phyloP scores from a whole-genome alignment of 2,329 filamentous ascomycete genomes.

The Fusarium sp. region DNA sequence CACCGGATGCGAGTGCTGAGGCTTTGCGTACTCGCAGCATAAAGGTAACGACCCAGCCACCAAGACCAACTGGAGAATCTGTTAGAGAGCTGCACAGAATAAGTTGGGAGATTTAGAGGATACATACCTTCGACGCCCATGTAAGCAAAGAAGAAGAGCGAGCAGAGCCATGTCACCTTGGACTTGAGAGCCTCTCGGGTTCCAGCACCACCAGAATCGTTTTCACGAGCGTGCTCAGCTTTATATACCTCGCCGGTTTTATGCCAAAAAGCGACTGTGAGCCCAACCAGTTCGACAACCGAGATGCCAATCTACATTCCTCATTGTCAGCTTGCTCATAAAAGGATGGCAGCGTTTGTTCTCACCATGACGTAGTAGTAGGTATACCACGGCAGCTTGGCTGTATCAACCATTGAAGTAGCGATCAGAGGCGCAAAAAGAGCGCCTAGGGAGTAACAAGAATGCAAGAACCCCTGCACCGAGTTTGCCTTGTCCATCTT shows the following conservation, averaged over 20 bases:
- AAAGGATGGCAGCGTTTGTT: constrained; percentile 6
- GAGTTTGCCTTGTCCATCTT: constrained; percentile 76
- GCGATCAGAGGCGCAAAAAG: constrained; percentile 72
- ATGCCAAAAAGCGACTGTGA: constrained; percentile 67
- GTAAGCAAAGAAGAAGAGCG: constrained; percentile 77
- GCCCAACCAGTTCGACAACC: constrained; percentile 64
- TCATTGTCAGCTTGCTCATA: background rate
- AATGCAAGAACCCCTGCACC: constrained; percentile 73
- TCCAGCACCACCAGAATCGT: constrained; percentile 35
- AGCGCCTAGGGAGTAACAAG: constrained; percentile 73
- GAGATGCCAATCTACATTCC: constrained; percentile 55
- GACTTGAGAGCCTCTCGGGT: constrained; percentile 54
- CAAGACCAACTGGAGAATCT: constrained; percentile 63
- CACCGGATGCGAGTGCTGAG: constrained; percentile 73
- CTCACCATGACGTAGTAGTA: constrained; percentile 79
- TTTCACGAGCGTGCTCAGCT: constrained; percentile 46
- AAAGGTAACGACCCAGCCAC: constrained; percentile 84
- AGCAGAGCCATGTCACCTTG: constrained; percentile 72
- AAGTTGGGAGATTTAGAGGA: fast-evolving
- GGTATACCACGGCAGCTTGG: constrained; percentile 69
- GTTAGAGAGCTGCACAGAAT: background rate
- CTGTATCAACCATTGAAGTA: constrained; percentile 73
- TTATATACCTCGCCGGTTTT: constrained; percentile 66
- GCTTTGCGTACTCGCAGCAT: constrained; percentile 78
- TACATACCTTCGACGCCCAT: constrained; percentile 72